Evolutionary conservation across 768 basidiomycete species (phyloP).

Genomic region (Boletus patriciae): DNA sequence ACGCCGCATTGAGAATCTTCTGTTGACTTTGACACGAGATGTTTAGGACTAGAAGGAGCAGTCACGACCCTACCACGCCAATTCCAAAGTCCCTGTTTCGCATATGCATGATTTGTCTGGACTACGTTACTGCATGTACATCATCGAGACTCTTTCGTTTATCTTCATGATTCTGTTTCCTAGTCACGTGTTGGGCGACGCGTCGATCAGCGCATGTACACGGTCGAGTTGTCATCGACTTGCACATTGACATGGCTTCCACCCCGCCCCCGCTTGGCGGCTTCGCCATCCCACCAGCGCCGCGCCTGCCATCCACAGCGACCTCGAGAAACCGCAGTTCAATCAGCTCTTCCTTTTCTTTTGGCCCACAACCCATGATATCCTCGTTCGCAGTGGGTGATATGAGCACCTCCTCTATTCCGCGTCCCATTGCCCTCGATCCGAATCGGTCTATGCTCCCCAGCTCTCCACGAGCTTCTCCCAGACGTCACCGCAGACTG

Average conservation of each 20-base stretch:
- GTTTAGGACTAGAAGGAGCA: constrained; percentile 45
- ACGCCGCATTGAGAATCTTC: constrained; percentile 70
- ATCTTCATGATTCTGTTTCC: background rate
- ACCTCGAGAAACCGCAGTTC: constrained; percentile 62
- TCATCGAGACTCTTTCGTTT: background rate
- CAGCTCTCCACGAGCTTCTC: constrained; percentile 71
- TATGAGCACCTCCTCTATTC: constrained; percentile 56
- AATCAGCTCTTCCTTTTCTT: constrained; percentile 79
- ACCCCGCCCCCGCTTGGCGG: constrained; percentile 52
- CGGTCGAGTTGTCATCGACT: background rate
- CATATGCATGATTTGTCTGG: background rate
- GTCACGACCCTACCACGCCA: background rate
- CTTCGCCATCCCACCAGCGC: constrained; percentile 47
- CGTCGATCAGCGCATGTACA: background rate
- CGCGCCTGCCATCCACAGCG: constrained; percentile 54
- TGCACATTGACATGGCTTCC: constrained; percentile 29
- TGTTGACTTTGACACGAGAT: constrained; percentile 66
- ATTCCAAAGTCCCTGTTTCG: background rate
- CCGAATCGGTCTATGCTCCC: constrained; percentile 79
- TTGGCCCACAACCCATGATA: constrained; percentile 74
- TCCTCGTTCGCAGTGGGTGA: constrained; percentile 69
- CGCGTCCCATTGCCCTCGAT: constrained; percentile 62
- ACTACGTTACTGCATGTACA: constrained; percentile 1
- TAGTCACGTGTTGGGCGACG: constrained; percentile 24
- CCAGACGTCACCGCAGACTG: constrained; percentile 52